A percentile compares a stretch with the other conserved stretches of the same genome.
Conservation (phyloP, 352 stramenopile species). For the Globisporangium rhizosaccharum region DNA sequence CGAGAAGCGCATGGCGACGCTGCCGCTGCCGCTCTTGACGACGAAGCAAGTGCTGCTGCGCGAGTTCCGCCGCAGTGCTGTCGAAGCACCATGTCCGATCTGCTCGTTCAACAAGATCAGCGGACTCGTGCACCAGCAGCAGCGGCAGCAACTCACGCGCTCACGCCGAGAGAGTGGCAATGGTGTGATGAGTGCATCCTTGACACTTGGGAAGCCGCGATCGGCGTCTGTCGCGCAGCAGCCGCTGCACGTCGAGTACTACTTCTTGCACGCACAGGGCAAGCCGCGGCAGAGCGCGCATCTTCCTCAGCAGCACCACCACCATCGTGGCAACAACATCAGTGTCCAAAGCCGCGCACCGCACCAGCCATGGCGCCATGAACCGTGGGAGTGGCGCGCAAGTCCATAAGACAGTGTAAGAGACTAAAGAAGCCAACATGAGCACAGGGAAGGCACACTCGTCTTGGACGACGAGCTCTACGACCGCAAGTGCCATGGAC, state of each 20-base stretch:
- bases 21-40: slow-evolving; percentile 49
- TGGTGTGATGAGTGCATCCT: neutral
- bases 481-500: neutral
- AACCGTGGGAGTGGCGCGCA: slow-evolving; percentile 40
- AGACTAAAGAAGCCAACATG: no score
- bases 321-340: neutral
- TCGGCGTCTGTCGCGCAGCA: neutral
- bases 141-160: slow-evolving; percentile 10
- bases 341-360: neutral
- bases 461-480: neutral
- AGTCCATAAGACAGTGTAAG: neutral
- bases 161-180: neutral
- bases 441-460: no score
- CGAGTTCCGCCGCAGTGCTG: slow-evolving; percentile 55
- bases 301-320: neutral
- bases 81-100: slow-evolving; percentile 75
- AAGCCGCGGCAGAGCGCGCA: slow-evolving; percentile 1
- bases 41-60: slow-evolving; percentile 59
- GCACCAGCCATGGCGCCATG: slow-evolving; percentile 19
- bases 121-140: slow-evolving; percentile 32
- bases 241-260: slow-evolving; percentile 19
- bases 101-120: slow-evolving; percentile 83
- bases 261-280: slow-evolving; percentile 49
- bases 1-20: slow-evolving; percentile 68
- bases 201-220: neutral